Conservation (phyloP, 2,329 filamentous ascomycete species). For the Fusarium keratoplasticum region DNA sequence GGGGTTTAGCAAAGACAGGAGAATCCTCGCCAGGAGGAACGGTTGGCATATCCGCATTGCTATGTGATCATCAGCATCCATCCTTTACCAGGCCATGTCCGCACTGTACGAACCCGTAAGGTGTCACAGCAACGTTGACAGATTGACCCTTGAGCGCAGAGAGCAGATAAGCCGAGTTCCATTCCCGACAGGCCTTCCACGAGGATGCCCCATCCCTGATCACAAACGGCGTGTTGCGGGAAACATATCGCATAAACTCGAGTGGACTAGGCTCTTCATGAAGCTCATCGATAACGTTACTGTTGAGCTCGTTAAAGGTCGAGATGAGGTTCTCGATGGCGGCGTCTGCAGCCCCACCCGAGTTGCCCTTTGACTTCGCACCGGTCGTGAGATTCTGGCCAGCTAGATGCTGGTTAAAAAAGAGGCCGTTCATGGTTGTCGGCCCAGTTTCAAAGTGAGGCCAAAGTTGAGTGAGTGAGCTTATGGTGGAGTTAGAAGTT, state of each 20-base stretch:
- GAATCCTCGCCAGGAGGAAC: constrained; percentile 42
- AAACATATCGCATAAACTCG: constrained; percentile 83
- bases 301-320: constrained; percentile 81
- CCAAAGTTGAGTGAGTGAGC: background rate
- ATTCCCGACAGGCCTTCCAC: constrained; percentile 73
- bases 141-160: constrained; percentile 63
- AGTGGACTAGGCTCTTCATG: constrained; percentile 75
- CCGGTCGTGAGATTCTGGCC: background rate
- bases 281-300: constrained; percentile 69
- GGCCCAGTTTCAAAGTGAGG: background rate
- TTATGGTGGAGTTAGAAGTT: constrained; percentile 4
- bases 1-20: constrained; percentile 75
- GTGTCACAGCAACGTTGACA: constrained; percentile 85
- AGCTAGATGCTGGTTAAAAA: background rate
- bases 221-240: constrained; percentile 80
- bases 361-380: background rate
- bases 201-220: constrained; percentile 70
- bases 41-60: constrained; percentile 54
- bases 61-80: constrained; percentile 25
- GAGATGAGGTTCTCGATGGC: constrained; percentile 65
- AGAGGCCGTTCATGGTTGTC: constrained; percentile 2
- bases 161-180: constrained; percentile 72
- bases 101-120: constrained; percentile 68
- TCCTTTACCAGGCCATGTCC: background rate
- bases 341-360: constrained; percentile 20